Conservation (phyloP, 768 basidiomycete species). For the Leccinum fibrillosum region DNA sequence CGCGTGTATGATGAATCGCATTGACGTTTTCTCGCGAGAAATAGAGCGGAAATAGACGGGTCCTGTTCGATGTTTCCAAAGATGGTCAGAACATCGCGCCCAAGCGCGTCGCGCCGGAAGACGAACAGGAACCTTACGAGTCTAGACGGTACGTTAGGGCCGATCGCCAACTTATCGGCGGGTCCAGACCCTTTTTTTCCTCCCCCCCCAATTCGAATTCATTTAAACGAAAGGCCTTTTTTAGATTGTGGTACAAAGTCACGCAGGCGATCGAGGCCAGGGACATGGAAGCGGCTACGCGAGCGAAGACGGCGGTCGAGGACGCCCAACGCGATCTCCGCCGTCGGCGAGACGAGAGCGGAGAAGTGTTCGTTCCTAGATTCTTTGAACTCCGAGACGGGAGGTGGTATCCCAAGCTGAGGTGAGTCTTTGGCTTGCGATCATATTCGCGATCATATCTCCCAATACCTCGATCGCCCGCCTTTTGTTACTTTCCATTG, state of each 20-base stretch:
- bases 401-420: constrained; percentile 79
- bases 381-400: constrained; percentile 81
- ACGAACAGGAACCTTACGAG: constrained; percentile 87
- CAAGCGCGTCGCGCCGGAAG: constrained; percentile 82
- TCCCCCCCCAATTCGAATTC: background rate
- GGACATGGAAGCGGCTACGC: constrained; percentile 94
- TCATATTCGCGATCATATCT: background rate
- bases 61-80: constrained; percentile 80
- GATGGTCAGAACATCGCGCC: constrained; percentile 72
- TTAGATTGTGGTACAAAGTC: constrained; percentile 68
- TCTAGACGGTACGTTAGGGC: constrained; percentile 66
- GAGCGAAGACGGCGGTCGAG: constrained; percentile 86
- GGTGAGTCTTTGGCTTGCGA: constrained; percentile 40
- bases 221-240: background rate
- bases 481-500: background rate
- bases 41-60: constrained; percentile 65
- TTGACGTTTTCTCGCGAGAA: background rate
- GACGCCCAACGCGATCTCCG: constrained; percentile 86
- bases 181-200: background rate
- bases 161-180: background rate
- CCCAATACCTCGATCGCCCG: too few relatives aligned
- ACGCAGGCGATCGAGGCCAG: constrained; percentile 81
- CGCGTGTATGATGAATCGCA: background rate
- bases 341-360: constrained; percentile 68
- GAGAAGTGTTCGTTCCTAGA: constrained; percentile 63